Base-by-base conservation (phyloP, 2,329 filamentous ascomycete genomes). In the Arthrinium phaeospermum region DNA sequence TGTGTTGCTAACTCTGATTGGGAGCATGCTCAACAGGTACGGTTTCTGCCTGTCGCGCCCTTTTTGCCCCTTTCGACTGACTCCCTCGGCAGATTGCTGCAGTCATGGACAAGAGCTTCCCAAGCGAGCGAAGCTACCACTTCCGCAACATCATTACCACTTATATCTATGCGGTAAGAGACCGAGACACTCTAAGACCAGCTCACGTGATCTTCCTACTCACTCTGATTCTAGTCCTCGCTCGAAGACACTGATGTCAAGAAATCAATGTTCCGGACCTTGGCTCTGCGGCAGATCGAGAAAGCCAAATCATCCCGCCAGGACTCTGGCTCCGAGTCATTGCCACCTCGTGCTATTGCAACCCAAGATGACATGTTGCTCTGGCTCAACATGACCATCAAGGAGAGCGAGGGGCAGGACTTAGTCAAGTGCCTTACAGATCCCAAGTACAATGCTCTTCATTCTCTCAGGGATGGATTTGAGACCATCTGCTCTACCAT, bases 141-240 rank as follows among this genome's bases (percentile, higher is more conserved):
- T 90, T 89, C 73, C 88, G 85, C 83, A 89, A 87, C 73, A 89
- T 90, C 74, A 80, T 84, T 27, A 82, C 88, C 22, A 90, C 87
- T 0, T 86, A 87, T 73, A 76, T 90, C 45, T 83, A 90, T 71
- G 85, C 88, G 71, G 88, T 90, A 78, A 76, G 85, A 78, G 5
- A 34, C 19, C 37, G 6, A 41, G n/a, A n/a, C 22, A 41, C 6
- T 16, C n/a, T 41, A 41, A 24, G 10, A 13, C n/a, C 16, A 22
- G n/a, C 19, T 1, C 44, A 13, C 30, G 13, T 3, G 16, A 34
- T 1, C 34, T 41, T 16, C 14, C 67, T 46, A 12, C 49, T 37
- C 34, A 5, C 45, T 7, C 19, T n/a, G 10, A 27, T n/a, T 37
- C 10, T 16, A 69, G 67, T 13, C 13, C 13, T 49, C 67, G 22